Base-by-base conservation (phyloP, 1,139 yeast species). In the Lodderomyces orthopsilosis region DNA sequence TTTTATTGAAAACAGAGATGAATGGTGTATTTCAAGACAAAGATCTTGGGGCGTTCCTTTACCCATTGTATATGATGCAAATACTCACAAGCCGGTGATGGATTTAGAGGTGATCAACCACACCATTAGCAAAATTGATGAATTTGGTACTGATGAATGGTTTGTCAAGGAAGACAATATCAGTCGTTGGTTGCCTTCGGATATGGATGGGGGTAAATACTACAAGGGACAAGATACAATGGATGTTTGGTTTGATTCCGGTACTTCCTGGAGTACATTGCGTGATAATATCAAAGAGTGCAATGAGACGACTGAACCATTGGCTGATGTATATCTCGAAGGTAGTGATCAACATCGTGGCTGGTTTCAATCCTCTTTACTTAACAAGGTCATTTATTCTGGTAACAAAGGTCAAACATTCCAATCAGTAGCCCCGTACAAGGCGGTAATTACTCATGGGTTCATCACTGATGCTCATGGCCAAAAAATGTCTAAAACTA, bases 161-260 rank as follows among this genome's bases (percentile, higher is more conserved):
- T 93, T 91, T 63, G 72, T 61, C 9, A 76, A 75, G 38, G 73
- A 70, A 27, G 70, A 65, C 1, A 74, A 78, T 44, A 70, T 84
- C 46, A 56, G 70, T 13, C 74, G 81, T 46, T 93, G 98, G 97
- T 62, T 93, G 15, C 96, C 97, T 0, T 57, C 55, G 6, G 41
- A 53, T 2, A 49, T 62, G 32, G 49, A 56, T 17, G 60, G 56
- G 1, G 58, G 70, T 12, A 81, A 83, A 0, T 47, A 59, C 2
- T 52, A 58, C 23, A 85, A 88, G 54, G 93, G 96, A 1, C 77
- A 71, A 41, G 98, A 94, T 54, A 93, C 98, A 0, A 86, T 93
- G 91, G 99, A 93, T 63, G 98, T 93, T 8, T 93, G 99, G 99
- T 91, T 93, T 67, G 99, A 93, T 61, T 87, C 96, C 34, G 99